Percentiles rank a stretch among this genome's conserved stretches.
Evolutionary conservation across 1,139 yeast species (phyloP).

Genomic region (Kodamaea sp.): DNA sequence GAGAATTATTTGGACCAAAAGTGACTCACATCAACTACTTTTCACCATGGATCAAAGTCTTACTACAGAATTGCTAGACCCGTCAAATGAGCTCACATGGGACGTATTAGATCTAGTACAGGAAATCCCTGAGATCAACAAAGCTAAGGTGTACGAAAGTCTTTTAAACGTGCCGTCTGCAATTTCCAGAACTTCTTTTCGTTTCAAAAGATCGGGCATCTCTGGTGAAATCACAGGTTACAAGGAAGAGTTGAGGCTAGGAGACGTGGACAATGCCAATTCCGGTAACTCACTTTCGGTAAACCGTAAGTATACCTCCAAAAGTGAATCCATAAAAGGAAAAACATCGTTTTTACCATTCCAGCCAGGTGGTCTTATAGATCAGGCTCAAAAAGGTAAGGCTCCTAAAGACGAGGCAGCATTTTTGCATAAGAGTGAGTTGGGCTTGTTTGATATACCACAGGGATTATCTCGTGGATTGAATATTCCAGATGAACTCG

Average conservation of each 20-base stretch:
- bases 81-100: conserved; percentile 57
- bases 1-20: too few species aligned
- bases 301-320: conserved; percentile 65
- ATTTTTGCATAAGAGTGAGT: conserved; percentile 62
- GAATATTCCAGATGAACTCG: conserved; percentile 17
- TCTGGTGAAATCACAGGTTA: conserved; percentile 66
- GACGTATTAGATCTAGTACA: conserved; percentile 58
- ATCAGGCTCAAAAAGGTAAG: conserved; percentile 24
- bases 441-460: conserved; percentile 80
- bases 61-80: conserved; percentile 39
- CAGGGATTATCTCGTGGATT: conserved; percentile 83
- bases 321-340: conserved; percentile 66
- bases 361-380: conserved; percentile 84
- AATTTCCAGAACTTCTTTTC: conserved; percentile 54
- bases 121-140: conserved; percentile 34
- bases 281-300: conserved; percentile 74
- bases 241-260: conserved; percentile 57
- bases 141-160: conserved; percentile 35
- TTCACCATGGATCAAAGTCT: conserved; percentile 6
- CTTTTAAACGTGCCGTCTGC: conserved; percentile 54
- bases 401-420: conserved; percentile 34
- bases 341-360: conserved; percentile 81
- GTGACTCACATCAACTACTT: too few species aligned
- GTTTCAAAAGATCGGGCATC: conserved; percentile 73
- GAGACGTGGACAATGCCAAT: conserved; percentile 53